Percentiles rank a stretch among this genome's conserved stretches.
phyloP scores from a whole-genome alignment of 2,329 filamentous ascomycete species.

The Fusarium lyarnte region DNA sequence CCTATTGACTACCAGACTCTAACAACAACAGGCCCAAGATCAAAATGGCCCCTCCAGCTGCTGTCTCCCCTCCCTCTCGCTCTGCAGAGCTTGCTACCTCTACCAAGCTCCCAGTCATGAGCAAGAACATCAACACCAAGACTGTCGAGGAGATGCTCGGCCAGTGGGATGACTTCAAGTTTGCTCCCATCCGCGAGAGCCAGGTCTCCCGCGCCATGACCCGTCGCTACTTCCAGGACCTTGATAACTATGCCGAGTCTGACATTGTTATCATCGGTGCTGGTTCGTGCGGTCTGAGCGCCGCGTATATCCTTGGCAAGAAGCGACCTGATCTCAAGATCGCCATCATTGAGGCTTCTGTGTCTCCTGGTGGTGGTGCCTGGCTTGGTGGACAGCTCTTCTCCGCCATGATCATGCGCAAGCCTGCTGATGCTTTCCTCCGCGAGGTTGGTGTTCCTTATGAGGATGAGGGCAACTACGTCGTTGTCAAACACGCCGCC shows the following conservation, averaged over 20 bases:
- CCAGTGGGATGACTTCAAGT: conserved; percentile 84
- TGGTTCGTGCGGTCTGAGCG: conserved; percentile 85
- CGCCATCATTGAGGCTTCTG: conserved; percentile 87
- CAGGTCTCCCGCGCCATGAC: conserved; percentile 96
- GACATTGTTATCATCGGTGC: conserved; percentile 95
- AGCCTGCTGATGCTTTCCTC: conserved; percentile 88
- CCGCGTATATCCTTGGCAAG: conserved; percentile 85
- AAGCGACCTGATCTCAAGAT: conserved; percentile 90
- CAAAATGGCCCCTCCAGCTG: conserved; percentile 75
- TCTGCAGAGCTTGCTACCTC: conserved; percentile 55
- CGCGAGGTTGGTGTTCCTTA: conserved; percentile 83
- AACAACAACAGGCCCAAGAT: conserved; percentile 41
- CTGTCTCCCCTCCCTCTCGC: conserved; percentile 67
- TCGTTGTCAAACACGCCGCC: conserved; percentile 93
- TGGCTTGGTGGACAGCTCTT: conserved; percentile 96
- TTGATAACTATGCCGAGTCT: conserved; percentile 89
- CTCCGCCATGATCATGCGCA: conserved; percentile 94
- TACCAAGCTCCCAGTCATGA: conserved; percentile 34
- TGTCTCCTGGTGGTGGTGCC: conserved; percentile 87
- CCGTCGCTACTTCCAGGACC: conserved; percentile 88
- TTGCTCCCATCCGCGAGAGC: conserved; percentile 88
- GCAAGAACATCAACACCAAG: conserved; percentile 46
- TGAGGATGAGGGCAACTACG: conserved; percentile 87
- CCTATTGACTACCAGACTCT: conserved; percentile 45
- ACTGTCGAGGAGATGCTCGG: conserved; percentile 63